These are phyloP conservation scores for Quercus lobata DNA, from an alignment of 331 rosid genomes.

Conservation along the genomic window DNA sequence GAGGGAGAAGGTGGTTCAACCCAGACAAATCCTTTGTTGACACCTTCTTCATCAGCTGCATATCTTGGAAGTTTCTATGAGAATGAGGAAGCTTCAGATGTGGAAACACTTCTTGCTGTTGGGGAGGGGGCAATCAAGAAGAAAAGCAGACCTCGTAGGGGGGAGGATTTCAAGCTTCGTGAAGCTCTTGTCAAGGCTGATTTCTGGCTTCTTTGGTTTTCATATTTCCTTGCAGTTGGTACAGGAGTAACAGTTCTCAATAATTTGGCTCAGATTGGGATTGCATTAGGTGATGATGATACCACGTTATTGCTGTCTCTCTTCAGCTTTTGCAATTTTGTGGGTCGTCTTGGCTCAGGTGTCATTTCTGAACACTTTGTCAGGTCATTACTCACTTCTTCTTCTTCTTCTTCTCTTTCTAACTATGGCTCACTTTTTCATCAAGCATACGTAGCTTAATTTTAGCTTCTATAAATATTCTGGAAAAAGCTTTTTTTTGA, in stretches of 20 bases:
- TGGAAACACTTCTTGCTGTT: constrained; percentile 66
- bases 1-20: constrained; percentile 23
- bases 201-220: constrained; percentile 88
- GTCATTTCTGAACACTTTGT: constrained; percentile 80
- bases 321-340: constrained; percentile 81
- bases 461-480: not conserved
- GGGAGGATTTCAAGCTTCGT: constrained; percentile 74
- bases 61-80: constrained; percentile 49
- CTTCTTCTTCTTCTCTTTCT: not conserved
- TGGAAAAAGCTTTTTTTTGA: not conserved
- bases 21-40: constrained; percentile 48
- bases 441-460: not conserved
- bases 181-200: constrained; percentile 81
- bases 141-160: constrained; percentile 72
- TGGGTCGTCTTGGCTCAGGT: constrained; percentile 82
- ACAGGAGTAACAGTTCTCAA: constrained; percentile 79
- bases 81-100: constrained; percentile 55
- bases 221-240: constrained; percentile 67
- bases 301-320: constrained; percentile 63
- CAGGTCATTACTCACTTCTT: constrained; percentile 37
- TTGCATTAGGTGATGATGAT: constrained; percentile 53
- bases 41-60: constrained; percentile 55
- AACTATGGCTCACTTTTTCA: not conserved
- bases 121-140: constrained; percentile 82
- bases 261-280: constrained; percentile 85